Percentiles rank a stretch among this genome's conserved stretches.
These are phyloP conservation scores for Funneliformis geosporum DNA, from an alignment of 192 early-diverging fungal species.

Conservation along the genomic window DNA sequence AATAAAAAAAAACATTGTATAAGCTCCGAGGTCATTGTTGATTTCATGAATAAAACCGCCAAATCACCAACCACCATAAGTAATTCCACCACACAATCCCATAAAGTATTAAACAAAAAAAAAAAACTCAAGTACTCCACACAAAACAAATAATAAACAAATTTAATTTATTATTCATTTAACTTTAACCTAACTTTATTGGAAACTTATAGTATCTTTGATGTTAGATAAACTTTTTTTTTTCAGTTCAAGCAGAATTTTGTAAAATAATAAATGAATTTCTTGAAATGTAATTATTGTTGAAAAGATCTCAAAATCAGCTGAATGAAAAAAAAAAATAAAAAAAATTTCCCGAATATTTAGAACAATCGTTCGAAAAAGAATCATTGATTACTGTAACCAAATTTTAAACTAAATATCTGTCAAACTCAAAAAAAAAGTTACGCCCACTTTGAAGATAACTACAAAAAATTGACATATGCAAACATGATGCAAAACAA, in stretches of 20 bases:
- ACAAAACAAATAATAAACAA: not conserved
- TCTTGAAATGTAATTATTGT: no score
- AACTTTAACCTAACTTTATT: not conserved
- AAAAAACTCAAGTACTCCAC: not conserved
- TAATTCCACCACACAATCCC: not conserved
- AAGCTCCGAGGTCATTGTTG: not conserved
- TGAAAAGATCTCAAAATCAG: no score
- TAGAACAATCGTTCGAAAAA: not conserved
- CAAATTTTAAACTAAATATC: not conserved
- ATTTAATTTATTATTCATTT: not conserved
- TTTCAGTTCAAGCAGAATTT: no score
- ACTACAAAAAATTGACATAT: not conserved
- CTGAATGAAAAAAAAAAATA: no score
- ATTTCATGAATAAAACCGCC: not conserved
- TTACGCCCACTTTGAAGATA: not conserved
- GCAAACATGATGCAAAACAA: not conserved
- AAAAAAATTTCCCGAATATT: not conserved
- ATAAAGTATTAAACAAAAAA: not conserved
- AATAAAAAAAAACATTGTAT: not conserved
- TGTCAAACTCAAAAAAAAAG: not conserved
- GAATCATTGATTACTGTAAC: not conserved
- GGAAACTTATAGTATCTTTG: not conserved
- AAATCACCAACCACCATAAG: not conserved
- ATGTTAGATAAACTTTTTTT: no score
- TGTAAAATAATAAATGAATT: no score